These are phyloP conservation scores for Citrus inodora DNA, from an alignment of 345 rosid species.

Conservation along the genomic window DNA sequence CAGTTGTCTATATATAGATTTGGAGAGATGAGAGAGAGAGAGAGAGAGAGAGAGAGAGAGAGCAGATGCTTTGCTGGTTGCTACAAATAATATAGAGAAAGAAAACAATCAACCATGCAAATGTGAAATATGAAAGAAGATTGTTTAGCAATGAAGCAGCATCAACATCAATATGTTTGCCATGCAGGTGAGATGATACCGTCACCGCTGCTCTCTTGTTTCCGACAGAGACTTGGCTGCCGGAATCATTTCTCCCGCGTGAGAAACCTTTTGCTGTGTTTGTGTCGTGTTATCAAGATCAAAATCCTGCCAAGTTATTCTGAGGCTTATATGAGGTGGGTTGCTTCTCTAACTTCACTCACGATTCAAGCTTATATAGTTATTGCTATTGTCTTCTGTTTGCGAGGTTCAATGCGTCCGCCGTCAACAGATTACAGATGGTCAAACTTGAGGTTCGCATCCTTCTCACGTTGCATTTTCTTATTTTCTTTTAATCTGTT, in stretches of 20 bases:
- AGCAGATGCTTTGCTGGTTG: background rate
- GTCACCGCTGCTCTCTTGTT: conserved; percentile 17
- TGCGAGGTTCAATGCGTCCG: too few species aligned
- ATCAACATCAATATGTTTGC: conserved; percentile 25
- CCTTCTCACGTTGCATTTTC: too few species aligned
- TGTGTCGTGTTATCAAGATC: too few species aligned
- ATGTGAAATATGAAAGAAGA: too few species aligned
- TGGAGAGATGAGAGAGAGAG: background rate
- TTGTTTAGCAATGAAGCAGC: too few species aligned
- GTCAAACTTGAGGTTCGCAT: too few species aligned
- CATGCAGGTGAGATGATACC: conserved; percentile 57
- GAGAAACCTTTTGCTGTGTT: conserved; percentile 22
- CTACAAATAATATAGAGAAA: background rate
- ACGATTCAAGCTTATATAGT: background rate
- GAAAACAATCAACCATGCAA: background rate
- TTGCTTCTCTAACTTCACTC: background rate
- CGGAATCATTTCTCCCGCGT: conserved; percentile 42
- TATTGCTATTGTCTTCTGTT: too few species aligned
- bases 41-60: background rate
- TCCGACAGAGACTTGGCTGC: background rate
- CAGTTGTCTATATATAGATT: background rate
- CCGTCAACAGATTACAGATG: too few species aligned
- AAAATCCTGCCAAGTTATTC: background rate
- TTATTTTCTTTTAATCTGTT: too few species aligned
- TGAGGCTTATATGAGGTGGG: background rate